Conservation (phyloP, 257 asterid species). For the Solanum sejunctum region DNA sequence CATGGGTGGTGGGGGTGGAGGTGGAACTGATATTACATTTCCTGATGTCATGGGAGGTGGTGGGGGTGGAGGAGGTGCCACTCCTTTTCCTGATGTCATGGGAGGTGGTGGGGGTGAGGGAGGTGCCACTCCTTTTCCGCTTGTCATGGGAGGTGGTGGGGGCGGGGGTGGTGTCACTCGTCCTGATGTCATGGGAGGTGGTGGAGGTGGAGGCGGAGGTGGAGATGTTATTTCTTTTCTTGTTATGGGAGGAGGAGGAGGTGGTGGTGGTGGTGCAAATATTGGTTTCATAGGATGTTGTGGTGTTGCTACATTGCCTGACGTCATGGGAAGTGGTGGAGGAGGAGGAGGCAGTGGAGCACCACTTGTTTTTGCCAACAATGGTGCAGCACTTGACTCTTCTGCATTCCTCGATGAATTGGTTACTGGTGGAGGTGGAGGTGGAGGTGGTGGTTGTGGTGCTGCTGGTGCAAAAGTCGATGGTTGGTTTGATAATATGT, state of each 20-base stretch:
- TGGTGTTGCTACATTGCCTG: not conserved
- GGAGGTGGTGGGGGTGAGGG: constrained; percentile 16
- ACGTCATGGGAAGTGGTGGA: constrained; percentile 7
- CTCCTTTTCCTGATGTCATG: not conserved
- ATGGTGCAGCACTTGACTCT: not conserved
- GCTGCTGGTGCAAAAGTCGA: not conserved
- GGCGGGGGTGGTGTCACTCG: constrained; percentile 8
- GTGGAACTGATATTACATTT: constrained; percentile 5
- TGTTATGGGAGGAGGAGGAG: not conserved
- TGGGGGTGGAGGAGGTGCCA: constrained; percentile 13
- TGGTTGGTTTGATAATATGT: not conserved
- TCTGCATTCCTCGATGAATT: not conserved
- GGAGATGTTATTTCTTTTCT: not conserved
- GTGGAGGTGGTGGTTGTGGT: constrained; percentile 14
- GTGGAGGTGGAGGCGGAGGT: constrained; percentile 13
- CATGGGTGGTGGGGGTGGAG: constrained; percentile 11
- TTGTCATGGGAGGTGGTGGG: constrained; percentile 3
- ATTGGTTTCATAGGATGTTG: not conserved
- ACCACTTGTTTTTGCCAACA: not conserved
- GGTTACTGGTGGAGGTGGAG: constrained; percentile 10
- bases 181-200: constrained; percentile 1
- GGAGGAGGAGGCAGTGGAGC: constrained; percentile 20
- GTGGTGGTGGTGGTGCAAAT: constrained; percentile 15
- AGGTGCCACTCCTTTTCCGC: not conserved
- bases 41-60: not conserved